Conservation (phyloP, 345 rosid genomes). For the Garcia nutans region DNA sequence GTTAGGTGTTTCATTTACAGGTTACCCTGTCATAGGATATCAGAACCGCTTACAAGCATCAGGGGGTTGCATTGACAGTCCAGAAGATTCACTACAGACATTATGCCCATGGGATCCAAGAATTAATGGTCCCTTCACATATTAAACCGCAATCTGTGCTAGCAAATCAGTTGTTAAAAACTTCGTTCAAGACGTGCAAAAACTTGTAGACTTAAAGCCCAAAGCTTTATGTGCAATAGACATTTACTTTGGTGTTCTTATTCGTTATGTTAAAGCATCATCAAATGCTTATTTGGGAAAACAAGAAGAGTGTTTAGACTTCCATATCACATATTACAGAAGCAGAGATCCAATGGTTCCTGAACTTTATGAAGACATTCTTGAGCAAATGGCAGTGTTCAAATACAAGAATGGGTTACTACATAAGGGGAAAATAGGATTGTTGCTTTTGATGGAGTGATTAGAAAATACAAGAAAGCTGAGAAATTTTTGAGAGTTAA, state of each 20-base stretch:
- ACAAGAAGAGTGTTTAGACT: constrained; percentile 67
- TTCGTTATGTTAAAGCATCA: constrained; percentile 68
- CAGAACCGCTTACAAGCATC: constrained; percentile 74
- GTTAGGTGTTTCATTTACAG: constrained; percentile 51
- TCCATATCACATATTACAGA: constrained; percentile 68
- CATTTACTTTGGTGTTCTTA: constrained; percentile 56
- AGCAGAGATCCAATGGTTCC: constrained; percentile 63
- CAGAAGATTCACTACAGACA: constrained; percentile 46
- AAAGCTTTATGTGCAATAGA: constrained; percentile 54
- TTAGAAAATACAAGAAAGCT: constrained; percentile 47
- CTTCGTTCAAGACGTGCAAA: constrained; percentile 65
- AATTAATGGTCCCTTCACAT: constrained; percentile 49
- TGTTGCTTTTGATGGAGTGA: constrained; percentile 50
- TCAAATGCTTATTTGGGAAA: constrained; percentile 69
- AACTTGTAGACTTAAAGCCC: constrained; percentile 45
- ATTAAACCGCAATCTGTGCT: constrained; percentile 56
- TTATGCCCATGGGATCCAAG: constrained; percentile 81
- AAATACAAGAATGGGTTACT: constrained; percentile 73
- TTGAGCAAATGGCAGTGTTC: constrained; percentile 71
- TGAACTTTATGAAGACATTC: constrained; percentile 55
- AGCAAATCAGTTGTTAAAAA: constrained; percentile 38
- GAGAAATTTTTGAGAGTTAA: constrained; percentile 47
- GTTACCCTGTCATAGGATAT: constrained; percentile 71
- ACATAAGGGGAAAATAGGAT: constrained; percentile 89
- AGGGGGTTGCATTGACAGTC: constrained; percentile 74